These are phyloP conservation scores for Macrolepiota albuminosa DNA, from an alignment of 768 basidiomycete species.

Conservation along the genomic window DNA sequence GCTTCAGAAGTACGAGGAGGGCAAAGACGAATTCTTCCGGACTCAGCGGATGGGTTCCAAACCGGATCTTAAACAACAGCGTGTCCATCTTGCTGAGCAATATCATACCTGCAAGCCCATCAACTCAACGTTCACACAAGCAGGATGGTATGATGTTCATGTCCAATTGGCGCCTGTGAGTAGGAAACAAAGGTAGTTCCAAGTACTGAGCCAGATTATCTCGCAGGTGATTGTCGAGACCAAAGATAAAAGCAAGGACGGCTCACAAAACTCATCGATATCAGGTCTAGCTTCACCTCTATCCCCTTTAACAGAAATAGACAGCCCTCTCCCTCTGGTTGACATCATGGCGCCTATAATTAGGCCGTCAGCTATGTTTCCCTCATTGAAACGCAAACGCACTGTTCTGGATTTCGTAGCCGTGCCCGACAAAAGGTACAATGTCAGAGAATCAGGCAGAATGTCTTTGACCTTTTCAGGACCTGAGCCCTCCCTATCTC, in stretches of 20 bases:
- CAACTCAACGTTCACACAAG: constrained; percentile 29
- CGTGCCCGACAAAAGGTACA: constrained; percentile 1
- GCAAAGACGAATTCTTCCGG: constrained; percentile 10
- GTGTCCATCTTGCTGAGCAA: constrained; percentile 41
- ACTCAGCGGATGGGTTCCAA: constrained; percentile 28
- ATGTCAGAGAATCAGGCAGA: neutral
- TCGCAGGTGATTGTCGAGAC: neutral
- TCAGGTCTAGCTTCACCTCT: neutral
- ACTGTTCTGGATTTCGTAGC: constrained; percentile 11
- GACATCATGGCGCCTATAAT: neutral
- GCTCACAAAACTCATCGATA: neutral
- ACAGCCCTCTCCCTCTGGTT: neutral
- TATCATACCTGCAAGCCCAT: constrained; percentile 47
- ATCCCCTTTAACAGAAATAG: neutral
- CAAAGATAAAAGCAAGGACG: neutral
- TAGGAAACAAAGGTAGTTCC: neutral
- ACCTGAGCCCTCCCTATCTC: neutral
- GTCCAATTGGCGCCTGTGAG: constrained; percentile 9
- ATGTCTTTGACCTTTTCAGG: neutral
- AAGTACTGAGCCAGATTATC: neutral
- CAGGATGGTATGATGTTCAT: constrained; percentile 60
- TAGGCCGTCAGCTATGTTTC: neutral
- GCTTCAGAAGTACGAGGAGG: constrained; percentile 15
- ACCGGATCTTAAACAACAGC: constrained; percentile 29
- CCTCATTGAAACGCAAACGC: constrained; percentile 13